These are phyloP conservation scores for Dothideomycetes sp. DNA, from an alignment of 2,329 filamentous ascomycete species.

Conservation along the genomic window DNA sequence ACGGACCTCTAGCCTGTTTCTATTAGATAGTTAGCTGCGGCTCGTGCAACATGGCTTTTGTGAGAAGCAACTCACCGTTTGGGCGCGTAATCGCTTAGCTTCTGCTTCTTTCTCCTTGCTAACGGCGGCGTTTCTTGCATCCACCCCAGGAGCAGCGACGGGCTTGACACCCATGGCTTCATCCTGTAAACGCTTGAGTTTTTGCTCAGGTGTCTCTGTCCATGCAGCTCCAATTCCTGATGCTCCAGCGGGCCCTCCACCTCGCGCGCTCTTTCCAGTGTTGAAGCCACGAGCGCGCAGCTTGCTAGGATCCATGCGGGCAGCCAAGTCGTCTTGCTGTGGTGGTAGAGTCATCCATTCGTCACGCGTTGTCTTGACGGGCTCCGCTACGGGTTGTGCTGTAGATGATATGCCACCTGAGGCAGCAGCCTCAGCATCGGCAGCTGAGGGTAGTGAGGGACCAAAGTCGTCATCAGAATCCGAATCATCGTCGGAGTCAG, in stretches of 20 bases:
- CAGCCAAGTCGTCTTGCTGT: conserved; percentile 41
- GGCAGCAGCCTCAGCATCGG: neutral
- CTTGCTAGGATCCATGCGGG: conserved; percentile 72
- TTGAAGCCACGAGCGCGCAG: conserved; percentile 75
- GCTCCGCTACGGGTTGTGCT: neutral
- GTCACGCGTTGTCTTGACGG: conserved; percentile 53
- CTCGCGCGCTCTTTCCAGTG: conserved; percentile 52
- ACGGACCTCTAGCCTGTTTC: conserved; percentile 27
- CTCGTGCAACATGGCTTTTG: conserved; percentile 13
- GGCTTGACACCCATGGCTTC: conserved; percentile 51
- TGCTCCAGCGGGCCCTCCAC: conserved; percentile 26
- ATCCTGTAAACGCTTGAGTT: conserved; percentile 68
- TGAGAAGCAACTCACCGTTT: conserved; percentile 41
- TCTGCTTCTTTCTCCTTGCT: conserved; percentile 35
- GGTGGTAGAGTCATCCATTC: conserved; percentile 50
- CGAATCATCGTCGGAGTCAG: conserved; percentile 22
- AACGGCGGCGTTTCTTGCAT: conserved; percentile 7
- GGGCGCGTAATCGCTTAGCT: conserved; percentile 46
- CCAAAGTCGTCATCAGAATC: conserved; percentile 38
- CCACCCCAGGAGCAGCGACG: neutral
- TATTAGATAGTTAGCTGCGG: conserved; percentile 22
- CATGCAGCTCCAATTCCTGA: conserved; percentile 51
- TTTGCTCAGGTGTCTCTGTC: conserved; percentile 88
- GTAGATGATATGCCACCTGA: neutral
- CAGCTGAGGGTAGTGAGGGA: conserved; percentile 32